phyloP scores from a whole-genome alignment of 2,329 filamentous ascomycete species.

The Arthroderma sp. region DNA sequence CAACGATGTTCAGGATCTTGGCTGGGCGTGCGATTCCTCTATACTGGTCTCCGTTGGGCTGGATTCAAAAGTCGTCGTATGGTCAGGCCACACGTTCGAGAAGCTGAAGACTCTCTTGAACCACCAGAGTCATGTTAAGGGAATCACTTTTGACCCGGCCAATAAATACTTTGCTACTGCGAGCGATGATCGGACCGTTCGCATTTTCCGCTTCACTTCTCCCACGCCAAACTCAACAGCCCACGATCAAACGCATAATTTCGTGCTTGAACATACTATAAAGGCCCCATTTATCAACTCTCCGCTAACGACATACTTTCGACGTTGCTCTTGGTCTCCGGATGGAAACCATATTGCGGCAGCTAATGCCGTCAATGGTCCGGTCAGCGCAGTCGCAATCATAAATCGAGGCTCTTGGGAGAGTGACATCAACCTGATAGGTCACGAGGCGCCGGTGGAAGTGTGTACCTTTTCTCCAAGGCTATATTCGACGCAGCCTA shows the following conservation, averaged over 20 bases:
- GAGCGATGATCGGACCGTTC: constrained; percentile 91
- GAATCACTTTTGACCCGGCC: constrained; percentile 93
- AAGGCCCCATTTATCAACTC: constrained; percentile 76
- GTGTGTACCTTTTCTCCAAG: constrained; percentile 94
- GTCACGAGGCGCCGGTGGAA: constrained; percentile 91
- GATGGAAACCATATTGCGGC: constrained; percentile 95
- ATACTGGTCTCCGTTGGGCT: constrained; percentile 90
- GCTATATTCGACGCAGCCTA: constrained; percentile 63
- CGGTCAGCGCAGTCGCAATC: constrained; percentile 92
- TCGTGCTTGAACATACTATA: constrained; percentile 87
- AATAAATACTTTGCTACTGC: constrained; percentile 99
- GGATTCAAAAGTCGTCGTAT: constrained; percentile 95
- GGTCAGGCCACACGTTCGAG: constrained; percentile 96
- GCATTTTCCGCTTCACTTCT: constrained; percentile 88
- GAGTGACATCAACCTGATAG: constrained; percentile 91
- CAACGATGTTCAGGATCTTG: constrained; percentile 95
- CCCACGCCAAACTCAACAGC: constrained; percentile 82
- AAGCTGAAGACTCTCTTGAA: constrained; percentile 87
- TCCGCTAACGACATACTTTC: constrained; percentile 91
- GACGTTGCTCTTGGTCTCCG: constrained; percentile 92
- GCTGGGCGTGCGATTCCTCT: constrained; percentile 92
- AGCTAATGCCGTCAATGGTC: constrained; percentile 91
- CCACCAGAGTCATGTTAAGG: constrained; percentile 96
- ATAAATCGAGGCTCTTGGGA: constrained; percentile 88
- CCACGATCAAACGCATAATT: constrained; percentile 94